phyloP scores from a whole-genome alignment of 495 filamentous ascomycete genomes.

The Trichocladium antarcticum region DNA sequence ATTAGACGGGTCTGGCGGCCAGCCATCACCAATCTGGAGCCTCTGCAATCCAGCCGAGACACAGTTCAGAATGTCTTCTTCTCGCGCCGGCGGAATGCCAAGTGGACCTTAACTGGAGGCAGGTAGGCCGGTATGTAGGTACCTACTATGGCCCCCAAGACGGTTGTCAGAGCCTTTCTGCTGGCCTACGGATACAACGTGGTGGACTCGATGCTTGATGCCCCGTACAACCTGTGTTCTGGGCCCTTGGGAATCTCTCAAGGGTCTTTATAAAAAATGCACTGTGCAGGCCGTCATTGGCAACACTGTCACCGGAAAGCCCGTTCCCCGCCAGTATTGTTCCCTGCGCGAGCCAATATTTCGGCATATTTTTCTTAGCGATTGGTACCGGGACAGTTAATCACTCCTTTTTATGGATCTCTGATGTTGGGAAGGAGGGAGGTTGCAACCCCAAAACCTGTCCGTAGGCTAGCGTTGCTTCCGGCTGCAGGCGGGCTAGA shows the following conservation, averaged over 20 bases:
- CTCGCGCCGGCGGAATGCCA: background rate
- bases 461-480: background rate
- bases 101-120: no score
- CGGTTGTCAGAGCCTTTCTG: no score
- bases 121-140: no score
- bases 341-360: background rate
- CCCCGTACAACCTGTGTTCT: no score
- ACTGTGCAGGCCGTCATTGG: no score
- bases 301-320: background rate
- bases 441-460: background rate
- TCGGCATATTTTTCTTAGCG: no score
- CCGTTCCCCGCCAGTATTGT: background rate
- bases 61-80: background rate
- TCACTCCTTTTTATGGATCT: background rate
- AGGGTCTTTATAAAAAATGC: no score
- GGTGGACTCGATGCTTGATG: no score
- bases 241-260: no score
- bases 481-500: background rate
- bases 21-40: background rate
- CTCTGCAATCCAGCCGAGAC: slow-evolving; percentile 7
- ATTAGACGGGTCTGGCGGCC: background rate
- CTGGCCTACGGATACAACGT: no score
- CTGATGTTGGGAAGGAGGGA: background rate
- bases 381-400: background rate
- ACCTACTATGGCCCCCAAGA: no score